These are phyloP conservation scores for Fraxinus xanthoxyloides DNA, from an alignment of 305 asterid species.

Conservation along the genomic window DNA sequence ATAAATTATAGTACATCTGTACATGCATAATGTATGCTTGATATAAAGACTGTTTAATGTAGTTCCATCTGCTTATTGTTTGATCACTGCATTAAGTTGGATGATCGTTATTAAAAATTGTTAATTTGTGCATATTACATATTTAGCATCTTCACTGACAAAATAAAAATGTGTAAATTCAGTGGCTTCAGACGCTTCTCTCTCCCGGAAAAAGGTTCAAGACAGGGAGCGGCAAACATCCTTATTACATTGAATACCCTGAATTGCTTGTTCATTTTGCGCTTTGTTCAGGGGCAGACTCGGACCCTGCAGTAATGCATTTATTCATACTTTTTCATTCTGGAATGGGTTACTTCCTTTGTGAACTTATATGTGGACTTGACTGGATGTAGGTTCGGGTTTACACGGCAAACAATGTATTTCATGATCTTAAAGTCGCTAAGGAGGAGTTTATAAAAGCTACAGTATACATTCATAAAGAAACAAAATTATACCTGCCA, in stretches of 20 bases:
- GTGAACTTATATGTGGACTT: background rate
- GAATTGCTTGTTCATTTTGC: conserved; percentile 90
- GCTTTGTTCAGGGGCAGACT: conserved; percentile 69
- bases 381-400: conserved; percentile 54
- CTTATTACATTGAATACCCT: conserved; percentile 68
- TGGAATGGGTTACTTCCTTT: background rate
- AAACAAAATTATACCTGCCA: conserved; percentile 63
- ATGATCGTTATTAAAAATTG: background rate
- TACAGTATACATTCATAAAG: conserved; percentile 51
- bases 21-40: background rate
- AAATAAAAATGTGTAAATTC: conserved; percentile 28
- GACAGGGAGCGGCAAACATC: conserved; percentile 46
- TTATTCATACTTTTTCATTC: background rate
- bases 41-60: background rate
- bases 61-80: background rate
- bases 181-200: conserved; percentile 77
- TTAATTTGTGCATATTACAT: background rate
- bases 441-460: conserved; percentile 71
- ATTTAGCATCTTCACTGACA: conserved; percentile 15
- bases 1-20: background rate
- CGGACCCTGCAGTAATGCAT: conserved; percentile 70
- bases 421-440: conserved; percentile 60
- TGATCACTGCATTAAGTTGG: background rate
- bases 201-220: conserved; percentile 71
- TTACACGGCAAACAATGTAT: conserved; percentile 53